Evolutionary conservation across 2,329 filamentous ascomycete species (phyloP), one percentile per base, ranked within the genome.

Genomic region (Aureobasidium uvarum): DNA sequence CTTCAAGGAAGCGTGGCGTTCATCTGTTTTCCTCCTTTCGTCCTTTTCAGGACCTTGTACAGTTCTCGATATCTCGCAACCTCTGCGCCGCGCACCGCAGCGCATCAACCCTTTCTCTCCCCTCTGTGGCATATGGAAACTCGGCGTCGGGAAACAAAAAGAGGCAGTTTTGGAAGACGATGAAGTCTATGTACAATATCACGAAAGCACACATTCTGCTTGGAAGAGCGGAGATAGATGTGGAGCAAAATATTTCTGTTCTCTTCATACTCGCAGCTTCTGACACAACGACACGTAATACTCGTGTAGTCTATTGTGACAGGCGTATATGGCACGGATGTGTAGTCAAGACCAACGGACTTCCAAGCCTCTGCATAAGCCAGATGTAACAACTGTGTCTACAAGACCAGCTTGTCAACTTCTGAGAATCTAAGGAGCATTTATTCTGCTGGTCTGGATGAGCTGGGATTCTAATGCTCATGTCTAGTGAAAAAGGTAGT

Each of bases 1-100:
- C 45, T 60, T 60, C 55, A 46, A 60, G 48, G 56, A 43, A 60
- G 56, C 56, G 56, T 28, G 56, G 56, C 56, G 56, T 60, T 60
- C 11, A 43, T 60, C 43, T 48, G 56, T 36, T 43, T 28, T 25
- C 13, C 10, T 14, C 11, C 23, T 48, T 18, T 18, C 31, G 23
- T 48, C 43, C 28, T 48, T 4, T 20, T 25, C 41, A 43, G 56
- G 41, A 38, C 14, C 23, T 18, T 60, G 56, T 60, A 60, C 56
- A 48, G 43, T 48, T 60, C 18, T 25, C 56, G 28, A 48, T 28
- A 45, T 46, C 38, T 56, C 48, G 13, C 28, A 48, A 28, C 25
- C 20, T 25, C 25, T 25, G 56, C 56, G 28, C 56, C 48, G 41
- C 56, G n/a, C n/a, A 60, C 28, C 28, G 18, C 43, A 31, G 38